Base-by-base conservation (phyloP, 805 yeast genomes). In the Metschnikowia santaceciliae region DNA sequence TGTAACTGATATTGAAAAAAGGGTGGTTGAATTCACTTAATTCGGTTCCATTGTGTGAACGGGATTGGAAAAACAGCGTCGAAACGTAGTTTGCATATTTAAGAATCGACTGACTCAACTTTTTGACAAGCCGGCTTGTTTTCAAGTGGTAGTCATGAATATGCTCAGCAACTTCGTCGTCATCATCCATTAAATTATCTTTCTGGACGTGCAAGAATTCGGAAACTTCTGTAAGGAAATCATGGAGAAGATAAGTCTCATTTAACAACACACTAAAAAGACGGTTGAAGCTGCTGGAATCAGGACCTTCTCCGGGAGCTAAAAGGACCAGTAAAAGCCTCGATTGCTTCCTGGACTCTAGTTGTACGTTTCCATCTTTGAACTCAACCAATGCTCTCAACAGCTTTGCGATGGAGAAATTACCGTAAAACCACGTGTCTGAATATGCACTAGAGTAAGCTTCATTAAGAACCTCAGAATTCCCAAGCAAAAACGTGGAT, bases 101-200 rank as follows among this genome's bases (percentile, higher is more conserved):
- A 38, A 66, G 48, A 14, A 72, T 60, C 2, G 68, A 55, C 17
- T 48, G 53, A 6, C 75, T 54, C 6, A 71, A 54, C 37, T 64
- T 73, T 56, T 71, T 75, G 13, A 72, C 58, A 8, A 76, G 51
- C 44, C 79, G 59, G 17, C 68, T 61, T 15, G 75, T 58, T 52
- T 75, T 75, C 40, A 74, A 55, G 44, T 74, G 75, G 49, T 66
- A 63, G 54, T 77, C 80, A 48, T 54, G 49, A 10, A 65, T 42
- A 30, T 61, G 68, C 35, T 70, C 74, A 17, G 51, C 49, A 2
- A 48, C 43, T 43, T 69, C 65, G 30, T 61, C 67, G 34, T 54
- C 61, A 23, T 49, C 60, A 32, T 38, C 44, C 33, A 48, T 49
- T 6, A 36, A 17, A 4, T 39, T 36, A 3, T 33, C 46, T 7